Evolutionary conservation across 2,329 filamentous ascomycete species (phyloP).

Genomic region (Chrysoporthe cubensis): DNA sequence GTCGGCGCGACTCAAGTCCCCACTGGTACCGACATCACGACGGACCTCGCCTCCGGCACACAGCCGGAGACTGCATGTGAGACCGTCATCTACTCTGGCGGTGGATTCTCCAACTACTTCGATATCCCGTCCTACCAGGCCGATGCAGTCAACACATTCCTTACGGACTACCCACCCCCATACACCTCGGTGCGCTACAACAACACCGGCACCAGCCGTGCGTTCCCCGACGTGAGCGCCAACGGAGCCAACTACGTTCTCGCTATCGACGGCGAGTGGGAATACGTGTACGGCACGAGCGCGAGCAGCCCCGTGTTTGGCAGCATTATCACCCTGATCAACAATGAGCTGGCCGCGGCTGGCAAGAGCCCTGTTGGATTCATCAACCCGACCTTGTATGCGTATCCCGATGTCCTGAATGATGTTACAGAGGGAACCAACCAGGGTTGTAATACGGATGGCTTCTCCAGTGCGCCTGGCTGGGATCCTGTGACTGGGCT

Average conservation of each 20-base stretch:
- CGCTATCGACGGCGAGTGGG: constrained; percentile 24
- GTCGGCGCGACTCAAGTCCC: constrained; percentile 40
- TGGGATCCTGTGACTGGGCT: constrained; percentile 38
- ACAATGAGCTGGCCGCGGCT: constrained; percentile 22
- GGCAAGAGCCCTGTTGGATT: constrained; percentile 29
- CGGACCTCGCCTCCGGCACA: constrained; percentile 20
- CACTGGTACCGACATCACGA: constrained; percentile 24
- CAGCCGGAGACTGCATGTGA: constrained; percentile 27
- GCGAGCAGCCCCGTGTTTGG: constrained; percentile 26
- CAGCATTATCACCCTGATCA: constrained; percentile 26
- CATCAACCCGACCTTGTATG: constrained; percentile 26
- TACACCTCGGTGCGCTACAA: constrained; percentile 25
- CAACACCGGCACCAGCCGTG: constrained; percentile 24
- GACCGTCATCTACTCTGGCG: constrained; percentile 27
- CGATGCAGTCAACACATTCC: constrained; percentile 23
- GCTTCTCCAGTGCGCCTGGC: constrained; percentile 34
- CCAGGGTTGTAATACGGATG: constrained; percentile 35
- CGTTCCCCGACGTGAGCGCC: constrained; percentile 26
- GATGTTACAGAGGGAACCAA: constrained; percentile 35
- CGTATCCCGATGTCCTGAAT: constrained; percentile 29
- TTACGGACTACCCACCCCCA: constrained; percentile 23
- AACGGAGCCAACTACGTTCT: constrained; percentile 27
- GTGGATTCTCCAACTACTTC: constrained; percentile 29
- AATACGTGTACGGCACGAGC: constrained; percentile 25
- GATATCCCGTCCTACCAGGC: constrained; percentile 26